These are phyloP conservation scores for Globisporangium alternatum DNA, from an alignment of 352 stramenopile genomes.

Conservation along the genomic window DNA sequence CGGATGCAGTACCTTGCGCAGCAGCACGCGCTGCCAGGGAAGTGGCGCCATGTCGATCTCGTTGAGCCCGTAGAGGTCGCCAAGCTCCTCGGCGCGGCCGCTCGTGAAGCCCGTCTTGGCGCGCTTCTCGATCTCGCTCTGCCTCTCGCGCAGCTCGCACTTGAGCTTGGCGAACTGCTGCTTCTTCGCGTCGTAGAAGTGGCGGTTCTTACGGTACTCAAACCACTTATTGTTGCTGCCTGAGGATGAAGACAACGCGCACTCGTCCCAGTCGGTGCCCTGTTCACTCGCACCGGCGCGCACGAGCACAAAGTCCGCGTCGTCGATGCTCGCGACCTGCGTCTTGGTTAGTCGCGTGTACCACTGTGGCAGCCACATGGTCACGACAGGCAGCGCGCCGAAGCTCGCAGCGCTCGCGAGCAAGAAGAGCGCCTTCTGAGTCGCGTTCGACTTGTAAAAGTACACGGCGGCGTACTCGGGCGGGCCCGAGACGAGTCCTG, in stretches of 20 bases:
- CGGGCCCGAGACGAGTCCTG: slow-evolving; percentile 29
- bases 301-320: slow-evolving; percentile 59
- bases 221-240: slow-evolving; percentile 35
- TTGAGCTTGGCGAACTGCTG: slow-evolving; percentile 49
- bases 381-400: slow-evolving; percentile 39
- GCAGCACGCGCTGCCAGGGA: slow-evolving; percentile 43
- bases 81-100: slow-evolving; percentile 31
- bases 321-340: slow-evolving; percentile 31
- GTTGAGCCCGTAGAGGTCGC: slow-evolving; percentile 53
- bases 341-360: slow-evolving; percentile 51
- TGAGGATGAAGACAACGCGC: slow-evolving; percentile 22
- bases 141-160: slow-evolving; percentile 51
- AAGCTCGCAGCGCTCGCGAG: slow-evolving; percentile 36
- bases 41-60: slow-evolving; percentile 47
- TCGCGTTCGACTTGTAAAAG: slow-evolving; percentile 33
- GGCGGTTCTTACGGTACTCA: slow-evolving; percentile 65
- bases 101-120: slow-evolving; percentile 24
- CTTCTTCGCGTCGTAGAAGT: slow-evolving; percentile 56
- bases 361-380: slow-evolving; percentile 56
- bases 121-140: slow-evolving; percentile 31
- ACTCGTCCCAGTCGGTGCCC: slow-evolving; percentile 40
- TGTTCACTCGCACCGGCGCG: slow-evolving; percentile 12
- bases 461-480: slow-evolving; percentile 35
- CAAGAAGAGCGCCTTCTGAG: slow-evolving; percentile 43
- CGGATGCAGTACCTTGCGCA: slow-evolving; percentile 70